These are phyloP conservation scores for Rubia tinctorum DNA, from an alignment of 305 asterid genomes.

Conservation along the genomic window DNA sequence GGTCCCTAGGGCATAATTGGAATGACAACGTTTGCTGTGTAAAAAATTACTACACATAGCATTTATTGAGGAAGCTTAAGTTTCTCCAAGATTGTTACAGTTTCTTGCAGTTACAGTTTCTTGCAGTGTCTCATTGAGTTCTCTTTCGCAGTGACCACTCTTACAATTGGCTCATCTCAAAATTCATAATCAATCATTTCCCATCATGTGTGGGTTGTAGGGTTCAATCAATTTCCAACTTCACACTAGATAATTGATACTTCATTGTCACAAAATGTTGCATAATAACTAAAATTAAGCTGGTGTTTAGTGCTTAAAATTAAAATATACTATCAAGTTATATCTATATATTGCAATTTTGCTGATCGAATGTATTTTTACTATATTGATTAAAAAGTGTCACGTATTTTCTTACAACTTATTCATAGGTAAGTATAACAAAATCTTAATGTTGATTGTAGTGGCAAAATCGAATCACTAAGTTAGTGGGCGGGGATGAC, in stretches of 20 bases:
- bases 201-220: not conserved
- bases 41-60: not conserved
- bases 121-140: not conserved
- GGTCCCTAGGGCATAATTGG: not conserved
- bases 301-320: too few species aligned
- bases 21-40: not conserved
- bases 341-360: too few species aligned
- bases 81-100: not conserved
- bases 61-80: not conserved
- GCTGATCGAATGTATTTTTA: too few species aligned
- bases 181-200: conserved; percentile 12
- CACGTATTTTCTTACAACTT: too few species aligned
- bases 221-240: conserved; percentile 16
- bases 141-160: not conserved
- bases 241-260: not conserved
- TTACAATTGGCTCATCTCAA: not conserved
- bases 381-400: too few species aligned
- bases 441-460: too few species aligned
- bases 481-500: too few species aligned
- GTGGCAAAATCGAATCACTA: too few species aligned
- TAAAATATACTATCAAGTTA: too few species aligned
- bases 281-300: not conserved
- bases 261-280: not conserved
- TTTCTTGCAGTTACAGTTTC: not conserved
- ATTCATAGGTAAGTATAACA: too few species aligned